Evolutionary conservation across 768 basidiomycete species (phyloP), one percentile per base, ranked within the genome.

Genomic region (Phlebiopsis gigantea): DNA sequence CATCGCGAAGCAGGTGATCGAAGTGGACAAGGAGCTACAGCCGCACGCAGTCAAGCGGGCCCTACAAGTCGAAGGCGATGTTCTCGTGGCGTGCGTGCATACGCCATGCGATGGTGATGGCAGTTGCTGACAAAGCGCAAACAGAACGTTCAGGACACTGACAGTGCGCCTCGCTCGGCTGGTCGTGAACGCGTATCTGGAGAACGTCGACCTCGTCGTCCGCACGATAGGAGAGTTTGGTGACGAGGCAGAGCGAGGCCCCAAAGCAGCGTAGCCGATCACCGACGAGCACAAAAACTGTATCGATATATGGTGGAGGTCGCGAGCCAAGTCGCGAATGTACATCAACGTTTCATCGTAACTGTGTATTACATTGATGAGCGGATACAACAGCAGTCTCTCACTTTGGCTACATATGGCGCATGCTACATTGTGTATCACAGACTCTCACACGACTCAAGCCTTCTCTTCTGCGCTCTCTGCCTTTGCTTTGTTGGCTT

Each of bases 151-250:
- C 70, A 79, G 77, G 22, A 90, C 89, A 0, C 73, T 91, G 53
- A 97, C 93, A 0, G 76, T 95, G 57, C 85, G 94, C 31, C 73
- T 96, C n/a, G 86, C 91, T 2, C 82, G 94, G 55, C 76, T 97
- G 47, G 82, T 87, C 0, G 77, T 88, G 48, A 97, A 97, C 63
- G 85, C 85, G 14, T 95, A 90, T 71, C 77, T 97, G 46, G 93
- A 96, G 67, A 94, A 93, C 63, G 79, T 93, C 29, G 91, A 95
- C 66, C 77, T 97, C 31, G 82, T 95, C 47, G 79, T 87, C 12
- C 84, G 90, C 41, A 95, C 93, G 19, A 76, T 97, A 59, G 81
- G 82, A 46, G 84, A 86, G 60, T 96, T 94, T 69, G 85, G 84
- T 10, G 82, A 86, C 54, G 82, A 86, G 56, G 84, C 87, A 17